Conservation (phyloP, 768 basidiomycete genomes). For the Lentinus tigrinus region DNA sequence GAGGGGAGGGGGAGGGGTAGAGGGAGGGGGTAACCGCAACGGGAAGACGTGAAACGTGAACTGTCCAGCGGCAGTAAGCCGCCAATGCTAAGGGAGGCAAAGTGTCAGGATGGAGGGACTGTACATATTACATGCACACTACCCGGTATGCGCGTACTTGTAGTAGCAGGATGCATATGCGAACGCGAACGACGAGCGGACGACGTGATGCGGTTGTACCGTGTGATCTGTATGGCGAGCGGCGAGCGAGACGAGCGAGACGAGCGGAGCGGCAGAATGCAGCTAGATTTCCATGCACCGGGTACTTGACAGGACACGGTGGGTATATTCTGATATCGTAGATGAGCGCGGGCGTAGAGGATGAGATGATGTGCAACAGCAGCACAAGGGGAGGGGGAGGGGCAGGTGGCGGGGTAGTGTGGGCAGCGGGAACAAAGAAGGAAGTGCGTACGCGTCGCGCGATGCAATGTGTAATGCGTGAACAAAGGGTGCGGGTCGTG, state of each 20-base stretch:
- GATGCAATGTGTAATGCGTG: neutral
- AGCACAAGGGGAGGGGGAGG: neutral
- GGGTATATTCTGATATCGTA: conserved; percentile 17
- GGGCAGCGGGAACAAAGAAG: neutral
- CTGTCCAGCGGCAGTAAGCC: too few species aligned
- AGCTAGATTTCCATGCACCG: conserved; percentile 13
- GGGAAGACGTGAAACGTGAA: too few species aligned
- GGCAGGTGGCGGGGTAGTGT: neutral
- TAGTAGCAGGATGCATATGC: neutral
- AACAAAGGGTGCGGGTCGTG: neutral
- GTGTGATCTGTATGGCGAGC: neutral
- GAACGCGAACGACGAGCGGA: neutral
- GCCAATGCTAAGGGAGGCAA: too few species aligned
- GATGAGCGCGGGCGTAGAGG: conserved; percentile 11
- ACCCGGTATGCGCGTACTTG: conserved; percentile 6
- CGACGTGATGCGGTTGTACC: neutral
- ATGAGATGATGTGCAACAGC: conserved; percentile 1
- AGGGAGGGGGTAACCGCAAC: too few species aligned
- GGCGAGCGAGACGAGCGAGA: too few species aligned
- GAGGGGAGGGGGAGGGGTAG: too few species aligned
- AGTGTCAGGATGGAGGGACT: neutral
- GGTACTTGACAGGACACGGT: conserved; percentile 8
- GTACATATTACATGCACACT: conserved; percentile 17
- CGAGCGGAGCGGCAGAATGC: too few species aligned
- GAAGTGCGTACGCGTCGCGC: neutral